Conservation (phyloP, 805 yeast genomes). For the Candida caryicola region DNA sequence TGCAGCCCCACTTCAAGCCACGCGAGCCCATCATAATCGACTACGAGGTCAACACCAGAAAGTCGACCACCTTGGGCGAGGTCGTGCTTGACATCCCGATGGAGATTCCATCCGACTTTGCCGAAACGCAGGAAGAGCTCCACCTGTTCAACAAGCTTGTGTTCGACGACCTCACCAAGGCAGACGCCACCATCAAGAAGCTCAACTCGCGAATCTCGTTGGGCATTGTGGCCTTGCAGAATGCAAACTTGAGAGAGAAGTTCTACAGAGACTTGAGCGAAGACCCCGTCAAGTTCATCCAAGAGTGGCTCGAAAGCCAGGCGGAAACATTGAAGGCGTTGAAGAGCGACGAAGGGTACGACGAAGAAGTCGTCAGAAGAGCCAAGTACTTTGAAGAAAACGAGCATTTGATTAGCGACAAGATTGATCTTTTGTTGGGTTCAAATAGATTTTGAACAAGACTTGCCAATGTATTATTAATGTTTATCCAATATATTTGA, state of each 20-base stretch:
- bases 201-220: constrained; percentile 43
- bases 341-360: constrained; percentile 84
- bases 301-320: constrained; percentile 75
- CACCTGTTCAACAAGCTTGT: constrained; percentile 36
- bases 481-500: background rate
- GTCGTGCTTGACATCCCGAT: constrained; percentile 67
- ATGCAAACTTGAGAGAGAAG: constrained; percentile 62
- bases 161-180: constrained; percentile 42
- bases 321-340: constrained; percentile 80
- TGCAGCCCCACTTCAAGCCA: constrained; percentile 71
- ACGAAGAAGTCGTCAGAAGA: constrained; percentile 84
- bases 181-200: constrained; percentile 43
- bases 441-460: constrained; percentile 41
- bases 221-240: constrained; percentile 52
- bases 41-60: constrained; percentile 73
- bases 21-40: constrained; percentile 75
- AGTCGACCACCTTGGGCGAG: constrained; percentile 78
- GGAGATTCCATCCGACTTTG: constrained; percentile 38
- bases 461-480: constrained; percentile 2
- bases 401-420: constrained; percentile 62
- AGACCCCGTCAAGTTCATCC: constrained; percentile 74
- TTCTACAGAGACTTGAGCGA: constrained; percentile 73
- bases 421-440: constrained; percentile 70
- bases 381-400: constrained; percentile 78
- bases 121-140: constrained; percentile 36